phyloP scores from a whole-genome alignment of 768 basidiomycete species.

The Hirschioporus abietinus region DNA sequence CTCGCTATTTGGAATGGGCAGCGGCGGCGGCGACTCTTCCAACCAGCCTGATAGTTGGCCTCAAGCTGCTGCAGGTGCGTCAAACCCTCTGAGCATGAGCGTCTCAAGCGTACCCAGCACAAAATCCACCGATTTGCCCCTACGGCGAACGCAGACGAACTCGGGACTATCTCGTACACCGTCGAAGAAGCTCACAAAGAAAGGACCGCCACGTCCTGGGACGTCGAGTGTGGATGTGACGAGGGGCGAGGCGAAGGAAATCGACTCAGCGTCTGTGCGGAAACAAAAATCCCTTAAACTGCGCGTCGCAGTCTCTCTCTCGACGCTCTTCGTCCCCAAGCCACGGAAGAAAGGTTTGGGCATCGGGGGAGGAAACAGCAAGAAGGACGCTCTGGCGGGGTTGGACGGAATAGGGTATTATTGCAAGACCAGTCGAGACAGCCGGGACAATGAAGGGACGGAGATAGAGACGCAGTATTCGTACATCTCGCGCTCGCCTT shows the following conservation, averaged over 20 bases:
- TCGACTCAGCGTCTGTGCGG: background rate
- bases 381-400: background rate
- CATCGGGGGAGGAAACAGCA: background rate
- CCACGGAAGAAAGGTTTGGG: background rate
- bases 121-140: background rate
- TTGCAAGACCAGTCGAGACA: background rate
- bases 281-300: background rate
- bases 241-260: background rate
- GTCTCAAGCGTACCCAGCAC: background rate
- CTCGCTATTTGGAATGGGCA: background rate
- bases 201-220: background rate
- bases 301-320: background rate
- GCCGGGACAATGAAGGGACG: background rate
- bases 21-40: background rate
- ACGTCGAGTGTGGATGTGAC: background rate
- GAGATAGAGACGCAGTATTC: background rate
- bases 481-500: constrained; percentile 11
- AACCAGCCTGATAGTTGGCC: background rate
- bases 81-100: background rate
- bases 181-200: background rate
- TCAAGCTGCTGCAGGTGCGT: background rate
- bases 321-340: background rate
- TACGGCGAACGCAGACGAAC: background rate
- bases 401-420: background rate
- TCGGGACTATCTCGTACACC: background rate